Base-by-base conservation (phyloP, 1,284 basidiomycete species). In the Malassezia brasiliensis region DNA sequence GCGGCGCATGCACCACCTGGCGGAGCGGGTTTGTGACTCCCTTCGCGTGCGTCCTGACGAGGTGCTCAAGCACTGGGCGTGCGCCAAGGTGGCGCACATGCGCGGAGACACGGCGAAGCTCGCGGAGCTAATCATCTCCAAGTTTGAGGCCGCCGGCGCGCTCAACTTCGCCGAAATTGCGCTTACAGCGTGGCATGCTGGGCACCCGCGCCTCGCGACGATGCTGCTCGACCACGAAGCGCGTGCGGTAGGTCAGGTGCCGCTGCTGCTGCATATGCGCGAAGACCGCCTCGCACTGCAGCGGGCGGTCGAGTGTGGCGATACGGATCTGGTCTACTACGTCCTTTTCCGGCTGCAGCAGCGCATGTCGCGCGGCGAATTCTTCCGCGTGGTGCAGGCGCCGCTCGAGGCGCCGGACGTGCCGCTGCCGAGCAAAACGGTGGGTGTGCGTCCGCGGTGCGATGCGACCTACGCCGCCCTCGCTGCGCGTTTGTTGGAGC, bases 151-250 rank as follows among this genome's bases (percentile, higher is more conserved):
- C 22, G 50, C 60, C 12, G 51, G 57, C 5, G 53, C 69, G 3
- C 87, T 94, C 22, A 90, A 87, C 70, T 96, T 90, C 74, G 90
- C 91, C 10, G 93, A 96, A 61, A 91, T 98, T 64, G 91, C 94
- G 0, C 83, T 84, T 75, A 84, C 85, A 38, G 91, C 93, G 19
- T 96, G 90, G 90, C 87, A 90, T 72, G 84, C 85, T 2, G 93
- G 94, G 0, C 78, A 90, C 46, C 81, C 82, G 0, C 82, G 84
- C 37, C 78, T 99, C 35, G 94, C 93, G 1, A 96, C 90, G 0
- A 66, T 91, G 86, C 79, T 98, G n/a, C 79, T 98, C 17, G 90
- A 96, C 63, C 82, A 91, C 70, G 94, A 98, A 75, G 79, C 84
- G 2, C 81, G 84, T 60, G 87, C 90, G 1, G 88, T 87, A 0